Conservation (phyloP, 495 filamentous ascomycete species). For the Poronia punctata region DNA sequence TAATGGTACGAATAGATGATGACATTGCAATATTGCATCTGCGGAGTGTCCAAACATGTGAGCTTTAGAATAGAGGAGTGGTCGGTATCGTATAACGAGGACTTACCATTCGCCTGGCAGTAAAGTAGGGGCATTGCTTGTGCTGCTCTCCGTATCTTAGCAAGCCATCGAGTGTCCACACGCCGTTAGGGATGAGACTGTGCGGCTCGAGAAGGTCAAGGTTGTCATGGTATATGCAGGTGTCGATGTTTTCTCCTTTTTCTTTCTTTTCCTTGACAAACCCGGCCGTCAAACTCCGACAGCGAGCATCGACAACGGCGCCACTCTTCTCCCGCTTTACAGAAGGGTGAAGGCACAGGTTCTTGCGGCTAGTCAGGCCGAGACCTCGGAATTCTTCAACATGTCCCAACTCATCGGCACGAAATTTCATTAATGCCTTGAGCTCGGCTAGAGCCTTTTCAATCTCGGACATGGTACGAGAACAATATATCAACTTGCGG, state of each 20-base stretch:
- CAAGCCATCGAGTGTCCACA: conserved; percentile 91
- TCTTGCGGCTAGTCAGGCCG: conserved; percentile 92
- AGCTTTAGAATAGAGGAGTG: background rate
- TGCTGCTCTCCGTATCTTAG: conserved; percentile 85
- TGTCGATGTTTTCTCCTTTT: conserved; percentile 84
- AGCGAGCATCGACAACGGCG: conserved; percentile 85
- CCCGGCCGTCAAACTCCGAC: conserved; percentile 88
- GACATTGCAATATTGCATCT: conserved; percentile 98
- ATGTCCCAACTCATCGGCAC: conserved; percentile 73
- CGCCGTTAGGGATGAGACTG: conserved; percentile 84
- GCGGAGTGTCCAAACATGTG: background rate
- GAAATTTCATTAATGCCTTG: conserved; percentile 89
- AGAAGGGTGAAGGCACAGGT: conserved; percentile 90
- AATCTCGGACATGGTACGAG: conserved; percentile 90
- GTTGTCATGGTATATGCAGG: conserved; percentile 96
- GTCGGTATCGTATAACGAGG: background rate
- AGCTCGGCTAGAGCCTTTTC: conserved; percentile 94
- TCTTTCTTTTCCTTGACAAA: conserved; percentile 97
- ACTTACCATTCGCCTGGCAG: conserved; percentile 81
- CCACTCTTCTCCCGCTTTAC: conserved; percentile 96
- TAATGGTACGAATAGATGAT: conserved; percentile 99
- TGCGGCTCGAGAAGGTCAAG: conserved; percentile 91
- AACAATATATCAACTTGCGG: conserved; percentile 96
- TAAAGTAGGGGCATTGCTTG: conserved; percentile 98
- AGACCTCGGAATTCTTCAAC: conserved; percentile 90